Base-by-base conservation (phyloP, 2,329 filamentous ascomycete genomes). In the Didymella pomorum region DNA sequence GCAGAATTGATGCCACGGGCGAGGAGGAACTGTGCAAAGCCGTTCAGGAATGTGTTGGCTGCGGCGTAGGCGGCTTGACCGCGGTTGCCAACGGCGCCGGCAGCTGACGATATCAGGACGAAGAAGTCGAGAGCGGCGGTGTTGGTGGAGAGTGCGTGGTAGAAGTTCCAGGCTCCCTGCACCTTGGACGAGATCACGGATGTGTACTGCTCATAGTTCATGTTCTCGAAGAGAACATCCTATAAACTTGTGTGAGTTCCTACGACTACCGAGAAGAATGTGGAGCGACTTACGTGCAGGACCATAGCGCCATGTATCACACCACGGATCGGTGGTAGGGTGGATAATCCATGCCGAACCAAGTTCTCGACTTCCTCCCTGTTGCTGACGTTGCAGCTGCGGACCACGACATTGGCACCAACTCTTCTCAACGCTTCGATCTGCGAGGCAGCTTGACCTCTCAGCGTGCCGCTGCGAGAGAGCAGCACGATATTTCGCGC, bases 31-130 rank as follows among this genome's bases (percentile, higher is more conserved):
- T 69, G 66, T 1, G 69, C 62, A 25, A 73, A 69, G 20, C 61
- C 67, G 42, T 75, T 66, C 16, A 74, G 67, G 57, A 74, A 75
- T 2, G 64, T 66, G 56, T 74, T 74, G 1, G 69, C 71, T 3
- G 66, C 67, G 12, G 51, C 49, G 50, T 74, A 74, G 31, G 60
- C 63, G 12, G 62, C 52, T 57, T 74, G 71, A 2, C 67, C 69
- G 1, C 41, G 31, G 46, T 64, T 67, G 6, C 69, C 69, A 60
- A 68, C 51, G 2, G 68, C 53, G 21, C 54, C 51, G 0, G 64
- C 54, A 4, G 69, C 58, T 0, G 74, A 78, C 1, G 75, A 78
- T 44, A 75, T 70, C n/a, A 75, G 48, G 43, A 79, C 14, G 29
- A 57, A 28, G 42, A 57, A 52, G 39, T 52, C 49, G n/a, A 52